Conservation (phyloP, 371 early-diverging fungal species). For the Sporodiniella umbellata region DNA sequence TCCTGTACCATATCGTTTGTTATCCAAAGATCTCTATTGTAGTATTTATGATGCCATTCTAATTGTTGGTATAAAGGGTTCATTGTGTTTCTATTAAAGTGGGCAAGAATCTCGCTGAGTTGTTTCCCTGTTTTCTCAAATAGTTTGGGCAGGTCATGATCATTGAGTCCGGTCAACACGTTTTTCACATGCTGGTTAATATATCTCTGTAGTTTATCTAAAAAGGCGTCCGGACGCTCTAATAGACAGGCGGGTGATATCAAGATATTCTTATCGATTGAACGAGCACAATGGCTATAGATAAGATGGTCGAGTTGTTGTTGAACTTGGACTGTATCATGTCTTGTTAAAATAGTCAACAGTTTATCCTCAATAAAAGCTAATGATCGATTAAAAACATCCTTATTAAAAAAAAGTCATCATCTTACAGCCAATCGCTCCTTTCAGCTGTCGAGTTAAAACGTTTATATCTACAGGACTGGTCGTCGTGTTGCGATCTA, state of each 20-base stretch:
- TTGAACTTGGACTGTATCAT: conserved; percentile 14
- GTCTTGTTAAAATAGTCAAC: conserved; percentile 11
- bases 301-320: conserved; percentile 15
- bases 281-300: conserved; percentile 7
- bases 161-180: conserved; percentile 6
- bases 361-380: conserved; percentile 26
- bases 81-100: conserved; percentile 21
- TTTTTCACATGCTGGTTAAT: conserved; percentile 5
- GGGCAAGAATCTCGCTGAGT: conserved; percentile 17
- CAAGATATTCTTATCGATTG: neutral
- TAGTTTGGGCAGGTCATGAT: conserved; percentile 14
- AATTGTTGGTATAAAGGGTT: conserved; percentile 6
- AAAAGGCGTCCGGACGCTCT: conserved; percentile 4
- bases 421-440: conserved; percentile 24
- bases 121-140: conserved; percentile 26
- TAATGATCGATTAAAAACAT: conserved; percentile 1
- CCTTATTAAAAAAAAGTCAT: neutral
- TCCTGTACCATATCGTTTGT: conserved; percentile 19
- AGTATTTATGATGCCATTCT: conserved; percentile 4
- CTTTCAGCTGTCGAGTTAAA: conserved; percentile 19
- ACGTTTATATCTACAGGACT: conserved; percentile 20
- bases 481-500: neutral
- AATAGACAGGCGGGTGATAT: conserved; percentile 10
- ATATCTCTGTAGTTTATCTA: conserved; percentile 4
- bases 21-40: conserved; percentile 11